Evolutionary conservation across 805 yeast genomes (phyloP), one percentile per base, ranked within the genome.

Genomic region (Yarrowia bubula): DNA sequence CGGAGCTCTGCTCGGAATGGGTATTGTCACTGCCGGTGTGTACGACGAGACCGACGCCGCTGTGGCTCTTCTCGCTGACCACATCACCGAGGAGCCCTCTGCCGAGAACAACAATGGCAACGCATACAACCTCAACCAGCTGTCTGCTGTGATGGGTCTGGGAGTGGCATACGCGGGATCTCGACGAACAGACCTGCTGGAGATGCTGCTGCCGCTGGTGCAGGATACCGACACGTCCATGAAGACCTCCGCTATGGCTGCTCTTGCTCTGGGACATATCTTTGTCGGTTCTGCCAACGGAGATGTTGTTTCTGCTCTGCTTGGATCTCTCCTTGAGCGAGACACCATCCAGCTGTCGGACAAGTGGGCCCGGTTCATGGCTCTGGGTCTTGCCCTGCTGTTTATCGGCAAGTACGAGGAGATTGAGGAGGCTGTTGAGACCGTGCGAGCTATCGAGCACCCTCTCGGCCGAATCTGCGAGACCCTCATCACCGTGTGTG

Each of bases 21-120:
- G 98, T 75, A 83, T 95, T 55, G 87, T 91, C 6, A 90, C 96
- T 33, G 83, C 96, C 22, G 96, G 96, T 76, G 93, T 95, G 65
- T 97, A 90, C 76, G 97, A 93, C 74, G 99, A 93, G 68, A 90
- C 92, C 47, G 98, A 92, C 69, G 93, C 98, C 1, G 93, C 98
- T 7, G 81, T 90, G 67, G 86, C 96, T 33, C 78, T 95, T 69
- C 82, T 95, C 68, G 91, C 73, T 8, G 98, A 93, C 68, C 90
- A 89, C 72, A 87, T 90, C 33, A 89, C 86, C 70, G 76, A 86
- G 8, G 86, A 85, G 69, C 81, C 83, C 67, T 78, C 84, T 64
- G 80, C 55, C 32, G 55, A 90, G 69, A 38, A 22, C 60, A 51
- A 51, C 60, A 38, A 38, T 44, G 60, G 60, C 38, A 51, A 51